phyloP scores from a whole-genome alignment of 2,329 filamentous ascomycete genomes.

The Penicillium olsonii region DNA sequence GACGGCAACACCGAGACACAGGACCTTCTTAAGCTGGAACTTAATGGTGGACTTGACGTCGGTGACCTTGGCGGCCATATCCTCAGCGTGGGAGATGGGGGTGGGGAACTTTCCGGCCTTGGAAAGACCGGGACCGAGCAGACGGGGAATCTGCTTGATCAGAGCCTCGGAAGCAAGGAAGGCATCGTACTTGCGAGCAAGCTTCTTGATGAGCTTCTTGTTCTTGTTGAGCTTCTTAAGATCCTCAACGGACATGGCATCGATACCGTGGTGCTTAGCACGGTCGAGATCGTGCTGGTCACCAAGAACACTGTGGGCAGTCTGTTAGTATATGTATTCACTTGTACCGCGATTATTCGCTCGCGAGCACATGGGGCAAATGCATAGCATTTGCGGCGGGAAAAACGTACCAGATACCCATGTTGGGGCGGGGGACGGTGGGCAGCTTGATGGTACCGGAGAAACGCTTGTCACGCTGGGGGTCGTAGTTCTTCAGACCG shows the following conservation, averaged over 20 bases:
- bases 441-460: conserved; percentile 97
- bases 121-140: conserved; percentile 96
- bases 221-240: conserved; percentile 99
- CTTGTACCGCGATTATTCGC: not conserved
- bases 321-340: not conserved
- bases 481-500: conserved; percentile 98
- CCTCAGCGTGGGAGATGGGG: conserved; percentile 94
- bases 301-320: conserved; percentile 68
- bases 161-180: conserved; percentile 96
- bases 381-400: not conserved
- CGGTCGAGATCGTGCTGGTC: conserved; percentile 99
- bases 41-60: conserved; percentile 99
- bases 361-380: not conserved
- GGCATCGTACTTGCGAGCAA: conserved; percentile 99
- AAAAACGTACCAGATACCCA: conserved; percentile 72
- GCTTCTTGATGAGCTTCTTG: conserved; percentile 99
- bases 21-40: conserved; percentile 99
- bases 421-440: conserved; percentile 84
- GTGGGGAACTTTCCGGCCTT: conserved; percentile 99
- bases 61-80: conserved; percentile 91
- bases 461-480: conserved; percentile 99
- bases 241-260: conserved; percentile 97
- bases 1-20: conserved; percentile 99
- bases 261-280: conserved; percentile 98
- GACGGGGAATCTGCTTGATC: conserved; percentile 99